Evolutionary conservation across 73 alveolate genomes (phyloP).

Genomic region (Paramecium sonneborni): DNA sequence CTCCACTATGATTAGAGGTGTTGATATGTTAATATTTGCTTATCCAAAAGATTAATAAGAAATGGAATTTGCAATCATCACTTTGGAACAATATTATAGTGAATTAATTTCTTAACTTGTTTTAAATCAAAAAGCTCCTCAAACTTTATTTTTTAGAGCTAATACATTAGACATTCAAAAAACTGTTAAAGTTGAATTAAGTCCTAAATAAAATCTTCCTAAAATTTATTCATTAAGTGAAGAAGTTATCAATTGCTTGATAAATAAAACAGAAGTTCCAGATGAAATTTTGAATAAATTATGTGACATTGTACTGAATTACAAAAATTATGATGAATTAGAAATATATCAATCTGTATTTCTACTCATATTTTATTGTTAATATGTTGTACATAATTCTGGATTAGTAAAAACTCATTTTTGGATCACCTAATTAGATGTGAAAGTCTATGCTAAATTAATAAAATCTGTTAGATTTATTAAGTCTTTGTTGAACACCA

Average conservation of each 20-base stretch:
- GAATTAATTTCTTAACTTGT: not conserved
- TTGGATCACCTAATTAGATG: not conserved
- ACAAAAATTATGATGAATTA: not conserved
- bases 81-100: not conserved
- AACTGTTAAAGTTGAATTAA: not conserved
- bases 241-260: not conserved
- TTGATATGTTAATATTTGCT: not conserved
- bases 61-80: not conserved
- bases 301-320: not conserved
- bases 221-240: not conserved
- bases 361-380: not conserved
- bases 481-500: not conserved
- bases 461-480: not conserved
- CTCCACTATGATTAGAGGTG: not conserved
- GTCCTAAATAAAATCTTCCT: not conserved
- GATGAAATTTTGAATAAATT: not conserved
- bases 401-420: not conserved
- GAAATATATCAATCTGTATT: not conserved
- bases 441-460: not conserved
- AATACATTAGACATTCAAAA: not conserved
- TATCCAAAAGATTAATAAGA: conserved; percentile 14
- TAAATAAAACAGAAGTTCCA: not conserved
- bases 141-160: not conserved
- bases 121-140: not conserved
- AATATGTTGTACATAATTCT: not conserved